Conservation (phyloP, 2,329 filamentous ascomycete genomes). For the Thielaviopsis euricoi region DNA sequence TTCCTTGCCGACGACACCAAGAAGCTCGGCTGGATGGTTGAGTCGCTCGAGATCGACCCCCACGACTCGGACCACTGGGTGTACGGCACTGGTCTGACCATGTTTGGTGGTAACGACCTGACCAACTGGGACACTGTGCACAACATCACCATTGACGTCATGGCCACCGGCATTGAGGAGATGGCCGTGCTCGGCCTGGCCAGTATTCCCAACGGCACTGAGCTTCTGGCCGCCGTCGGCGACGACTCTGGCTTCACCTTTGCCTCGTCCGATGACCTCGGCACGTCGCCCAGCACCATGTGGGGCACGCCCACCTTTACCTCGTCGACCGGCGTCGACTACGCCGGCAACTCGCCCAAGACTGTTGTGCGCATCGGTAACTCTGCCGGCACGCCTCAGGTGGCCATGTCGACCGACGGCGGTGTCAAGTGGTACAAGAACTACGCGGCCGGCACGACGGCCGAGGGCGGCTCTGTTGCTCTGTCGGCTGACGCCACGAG, state of each 20-base stretch:
- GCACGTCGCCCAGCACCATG: conserved; percentile 24
- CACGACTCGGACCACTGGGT: conserved; percentile 43
- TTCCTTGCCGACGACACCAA: conserved; percentile 31
- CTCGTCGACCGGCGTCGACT: conserved; percentile 29
- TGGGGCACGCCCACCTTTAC: conserved; percentile 33
- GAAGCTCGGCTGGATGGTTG: conserved; percentile 44
- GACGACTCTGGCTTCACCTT: conserved; percentile 38
- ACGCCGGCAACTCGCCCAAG: conserved; percentile 27
- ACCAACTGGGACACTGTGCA: conserved; percentile 33
- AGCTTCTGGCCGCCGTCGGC: conserved; percentile 33
- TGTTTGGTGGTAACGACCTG: conserved; percentile 37
- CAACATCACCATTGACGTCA: conserved; percentile 32
- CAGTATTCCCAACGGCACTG: conserved; percentile 31
- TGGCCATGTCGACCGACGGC: conserved; percentile 5
- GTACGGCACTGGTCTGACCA: conserved; percentile 41
- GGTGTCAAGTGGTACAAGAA: conserved; percentile 1
- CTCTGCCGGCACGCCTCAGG: conserved; percentile 23
- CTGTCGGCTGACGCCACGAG: conserved; percentile 20
- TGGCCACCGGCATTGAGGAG: conserved; percentile 39
- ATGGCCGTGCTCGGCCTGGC: conserved; percentile 32
- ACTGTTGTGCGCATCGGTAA: conserved; percentile 35
- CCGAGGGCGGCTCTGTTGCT: conserved; percentile 1
- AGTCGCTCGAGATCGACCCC: conserved; percentile 39
- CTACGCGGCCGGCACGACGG: conserved; percentile 4
- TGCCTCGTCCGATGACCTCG: conserved; percentile 20